Evolutionary conservation across 805 yeast genomes (phyloP).

Genomic region (Metschnikowia picachoensis): DNA sequence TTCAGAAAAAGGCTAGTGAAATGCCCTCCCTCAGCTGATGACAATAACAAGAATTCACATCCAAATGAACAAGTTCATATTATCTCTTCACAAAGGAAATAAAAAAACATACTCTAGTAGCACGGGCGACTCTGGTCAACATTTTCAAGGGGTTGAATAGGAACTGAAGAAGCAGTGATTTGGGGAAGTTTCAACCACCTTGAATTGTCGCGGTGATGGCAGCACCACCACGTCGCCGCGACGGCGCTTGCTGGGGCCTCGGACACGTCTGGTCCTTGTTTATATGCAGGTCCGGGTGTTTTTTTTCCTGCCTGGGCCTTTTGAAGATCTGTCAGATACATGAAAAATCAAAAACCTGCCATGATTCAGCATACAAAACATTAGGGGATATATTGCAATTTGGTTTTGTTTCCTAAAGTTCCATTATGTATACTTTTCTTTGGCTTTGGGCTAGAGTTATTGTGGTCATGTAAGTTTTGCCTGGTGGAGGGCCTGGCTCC

Average conservation of each 20-base stretch:
- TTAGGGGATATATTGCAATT: no score
- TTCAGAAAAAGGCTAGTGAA: no score
- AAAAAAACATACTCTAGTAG: slow-evolving; percentile 37
- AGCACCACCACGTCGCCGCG: slow-evolving; percentile 5
- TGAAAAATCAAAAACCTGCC: neutral
- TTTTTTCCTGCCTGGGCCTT: no score
- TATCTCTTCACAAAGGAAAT: neutral
- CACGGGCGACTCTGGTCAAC: slow-evolving; percentile 44
- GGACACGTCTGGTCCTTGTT: slow-evolving; percentile 24
- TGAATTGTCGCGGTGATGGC: slow-evolving; percentile 10
- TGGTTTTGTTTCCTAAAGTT: no score
- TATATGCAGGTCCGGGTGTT: slow-evolving; percentile 3
- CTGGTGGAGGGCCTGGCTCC: no score
- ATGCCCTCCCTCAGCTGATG: no score
- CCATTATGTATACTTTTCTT: no score
- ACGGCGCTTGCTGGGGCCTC: slow-evolving; percentile 12
- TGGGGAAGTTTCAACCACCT: no score
- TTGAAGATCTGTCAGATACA: neutral
- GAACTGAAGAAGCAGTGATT: slow-evolving; percentile 5
- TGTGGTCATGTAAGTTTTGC: no score
- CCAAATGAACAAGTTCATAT: neutral
- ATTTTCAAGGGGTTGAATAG: slow-evolving; percentile 17
- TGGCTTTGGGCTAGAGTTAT: no score
- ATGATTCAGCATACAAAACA: neutral
- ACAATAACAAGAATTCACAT: no score